These are phyloP conservation scores for Saprolegnia parasitica DNA, from an alignment of 352 stramenopile genomes.

Conservation along the genomic window DNA sequence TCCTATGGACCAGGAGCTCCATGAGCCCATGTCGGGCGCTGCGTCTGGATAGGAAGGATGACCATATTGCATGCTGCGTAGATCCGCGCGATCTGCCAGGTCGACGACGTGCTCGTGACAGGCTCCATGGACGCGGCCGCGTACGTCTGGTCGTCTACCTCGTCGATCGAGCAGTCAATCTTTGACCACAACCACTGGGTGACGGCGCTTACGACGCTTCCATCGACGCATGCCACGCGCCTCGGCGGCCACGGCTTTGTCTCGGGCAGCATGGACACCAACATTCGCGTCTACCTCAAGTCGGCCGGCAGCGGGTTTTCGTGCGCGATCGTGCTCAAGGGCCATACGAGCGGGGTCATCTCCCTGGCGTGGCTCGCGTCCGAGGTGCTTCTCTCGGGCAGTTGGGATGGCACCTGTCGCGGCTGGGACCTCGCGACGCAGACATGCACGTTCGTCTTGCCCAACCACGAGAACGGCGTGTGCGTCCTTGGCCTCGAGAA, in stretches of 20 bases:
- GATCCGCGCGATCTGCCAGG: constrained; percentile 55
- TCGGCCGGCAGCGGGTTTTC: constrained; percentile 35
- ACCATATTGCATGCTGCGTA: no score
- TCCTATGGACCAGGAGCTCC: no score
- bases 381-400: constrained; percentile 60
- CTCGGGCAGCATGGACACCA: constrained; percentile 77
- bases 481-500: constrained; percentile 65
- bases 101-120: constrained; percentile 54
- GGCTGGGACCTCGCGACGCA: constrained; percentile 59
- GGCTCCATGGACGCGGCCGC: constrained; percentile 74
- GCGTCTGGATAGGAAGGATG: no score
- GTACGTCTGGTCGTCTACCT: constrained; percentile 44
- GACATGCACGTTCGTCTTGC: constrained; percentile 53
- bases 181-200: constrained; percentile 84
- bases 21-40: background rate
- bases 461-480: constrained; percentile 75
- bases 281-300: constrained; percentile 56
- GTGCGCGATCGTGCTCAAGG: constrained; percentile 39
- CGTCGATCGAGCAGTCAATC: constrained; percentile 34
- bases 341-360: constrained; percentile 74
- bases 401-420: constrained; percentile 74
- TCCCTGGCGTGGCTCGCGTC: constrained; percentile 44
- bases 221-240: constrained; percentile 4
- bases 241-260: constrained; percentile 51
- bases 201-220: constrained; percentile 48